phyloP scores from a whole-genome alignment of 352 stramenopile genomes.

The Phytophthora vignae region DNA sequence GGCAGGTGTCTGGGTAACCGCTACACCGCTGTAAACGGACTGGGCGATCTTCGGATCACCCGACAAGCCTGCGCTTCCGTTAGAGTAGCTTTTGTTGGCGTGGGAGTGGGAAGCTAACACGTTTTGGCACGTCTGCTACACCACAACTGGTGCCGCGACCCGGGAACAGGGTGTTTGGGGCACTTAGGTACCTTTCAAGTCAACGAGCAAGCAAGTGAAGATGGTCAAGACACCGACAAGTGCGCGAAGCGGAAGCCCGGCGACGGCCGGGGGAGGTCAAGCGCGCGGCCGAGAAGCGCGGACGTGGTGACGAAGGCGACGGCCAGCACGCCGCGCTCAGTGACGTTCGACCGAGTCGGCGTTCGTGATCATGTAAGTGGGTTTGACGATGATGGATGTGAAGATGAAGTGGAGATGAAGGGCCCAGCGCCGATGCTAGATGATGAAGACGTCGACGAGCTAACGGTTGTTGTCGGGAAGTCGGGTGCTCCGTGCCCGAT shows the following conservation, averaged over 20 bases:
- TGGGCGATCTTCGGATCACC: too few species aligned
- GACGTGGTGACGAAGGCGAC: neutral
- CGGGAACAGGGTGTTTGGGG: too few species aligned
- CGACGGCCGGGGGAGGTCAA: neutral
- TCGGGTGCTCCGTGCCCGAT: neutral
- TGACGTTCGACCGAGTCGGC: neutral
- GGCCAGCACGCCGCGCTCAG: neutral
- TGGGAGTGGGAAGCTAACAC: too few species aligned
- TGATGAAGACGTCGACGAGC: neutral
- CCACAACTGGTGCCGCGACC: too few species aligned
- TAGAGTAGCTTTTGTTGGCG: too few species aligned
- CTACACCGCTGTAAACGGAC: too few species aligned
- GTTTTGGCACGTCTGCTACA: too few species aligned
- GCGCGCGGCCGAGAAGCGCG: neutral
- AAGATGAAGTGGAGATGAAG: neutral
- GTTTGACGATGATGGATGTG: neutral
- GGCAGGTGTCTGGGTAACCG: too few species aligned
- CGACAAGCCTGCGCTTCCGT: too few species aligned
- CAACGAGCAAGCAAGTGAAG: conserved; percentile 2
- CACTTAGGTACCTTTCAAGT: neutral
- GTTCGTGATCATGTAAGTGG: neutral
- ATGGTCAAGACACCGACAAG: conserved; percentile 2
- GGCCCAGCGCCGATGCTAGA: neutral
- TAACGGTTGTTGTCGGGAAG: neutral
- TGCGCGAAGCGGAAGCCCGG: neutral